A percentile compares a stretch with the other conserved stretches of the same genome.
Conservation (phyloP, 2,329 filamentous ascomycete species). For the Xylaria hypoxylon region DNA sequence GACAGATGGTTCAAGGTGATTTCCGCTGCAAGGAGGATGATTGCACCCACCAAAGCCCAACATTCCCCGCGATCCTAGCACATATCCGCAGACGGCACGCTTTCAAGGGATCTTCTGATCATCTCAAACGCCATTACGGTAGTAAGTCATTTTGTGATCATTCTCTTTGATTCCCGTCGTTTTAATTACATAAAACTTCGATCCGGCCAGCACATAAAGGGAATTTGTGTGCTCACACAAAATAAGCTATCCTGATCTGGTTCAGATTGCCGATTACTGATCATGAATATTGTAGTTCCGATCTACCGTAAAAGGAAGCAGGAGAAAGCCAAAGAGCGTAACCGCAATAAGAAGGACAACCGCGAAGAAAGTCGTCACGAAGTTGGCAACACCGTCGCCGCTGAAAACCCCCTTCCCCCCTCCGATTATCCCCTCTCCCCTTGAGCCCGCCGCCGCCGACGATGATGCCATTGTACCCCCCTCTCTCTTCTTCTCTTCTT, state of each 20-base stretch:
- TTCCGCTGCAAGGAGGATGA: background rate
- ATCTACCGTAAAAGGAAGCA: background rate
- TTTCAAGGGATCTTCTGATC: conserved; percentile 9
- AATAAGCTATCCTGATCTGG: background rate
- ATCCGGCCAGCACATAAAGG: background rate
- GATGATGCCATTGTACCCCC: too few species aligned
- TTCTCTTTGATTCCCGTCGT: background rate
- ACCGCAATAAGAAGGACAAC: background rate
- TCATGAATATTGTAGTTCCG: background rate
- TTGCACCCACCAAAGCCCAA: conserved; percentile 15
- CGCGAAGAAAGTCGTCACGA: background rate
- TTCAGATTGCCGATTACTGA: background rate
- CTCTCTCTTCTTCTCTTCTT: too few species aligned
- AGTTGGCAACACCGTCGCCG: background rate
- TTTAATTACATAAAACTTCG: background rate
- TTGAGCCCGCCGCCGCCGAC: too few species aligned
- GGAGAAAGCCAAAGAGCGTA: background rate
- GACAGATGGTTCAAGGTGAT: background rate
- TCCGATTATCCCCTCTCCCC: too few species aligned
- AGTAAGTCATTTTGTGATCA: conserved; percentile 7
- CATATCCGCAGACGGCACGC: conserved; percentile 13
- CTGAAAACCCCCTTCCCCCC: too few species aligned
- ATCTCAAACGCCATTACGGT: conserved; percentile 12
- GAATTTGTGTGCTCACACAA: too few species aligned
- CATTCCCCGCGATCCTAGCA: conserved; percentile 5